Conservation (phyloP, 768 basidiomycete genomes). For the Macrolepiota dolichaula region DNA sequence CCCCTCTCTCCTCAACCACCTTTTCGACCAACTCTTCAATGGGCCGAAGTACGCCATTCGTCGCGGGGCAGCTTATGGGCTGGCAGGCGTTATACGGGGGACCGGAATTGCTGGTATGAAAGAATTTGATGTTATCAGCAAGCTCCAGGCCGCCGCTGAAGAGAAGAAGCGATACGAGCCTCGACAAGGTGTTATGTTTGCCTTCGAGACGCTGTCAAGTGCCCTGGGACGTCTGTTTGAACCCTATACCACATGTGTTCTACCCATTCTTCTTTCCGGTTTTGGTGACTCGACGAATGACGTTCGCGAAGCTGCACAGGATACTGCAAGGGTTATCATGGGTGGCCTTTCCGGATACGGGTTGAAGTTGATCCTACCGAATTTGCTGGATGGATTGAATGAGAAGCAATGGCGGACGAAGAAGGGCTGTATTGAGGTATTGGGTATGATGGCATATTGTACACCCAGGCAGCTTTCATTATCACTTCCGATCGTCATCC, state of each 20-base stretch:
- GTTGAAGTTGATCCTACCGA: slow-evolving; percentile 92
- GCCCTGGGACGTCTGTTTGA: slow-evolving; percentile 91
- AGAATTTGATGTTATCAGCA: slow-evolving; percentile 73
- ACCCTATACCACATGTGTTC: slow-evolving; percentile 81
- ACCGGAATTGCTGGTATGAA: slow-evolving; percentile 83
- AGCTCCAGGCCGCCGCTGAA: slow-evolving; percentile 72
- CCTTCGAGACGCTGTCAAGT: slow-evolving; percentile 85
- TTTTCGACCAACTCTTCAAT: slow-evolving; percentile 75
- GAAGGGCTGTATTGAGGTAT: slow-evolving; percentile 92
- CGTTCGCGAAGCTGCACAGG: slow-evolving; percentile 91
- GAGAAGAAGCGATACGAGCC: slow-evolving; percentile 88
- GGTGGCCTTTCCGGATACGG: slow-evolving; percentile 91
- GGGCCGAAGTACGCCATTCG: slow-evolving; percentile 86
- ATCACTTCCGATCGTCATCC: slow-evolving; percentile 94
- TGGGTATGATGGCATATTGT: slow-evolving; percentile 99
- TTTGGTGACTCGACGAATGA: slow-evolving; percentile 88
- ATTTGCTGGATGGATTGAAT: slow-evolving; percentile 84
- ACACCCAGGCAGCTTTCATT: slow-evolving; percentile 92
- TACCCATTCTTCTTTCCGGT: slow-evolving; percentile 76
- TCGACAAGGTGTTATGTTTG: slow-evolving; percentile 93
- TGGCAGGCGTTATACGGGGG: slow-evolving; percentile 93
- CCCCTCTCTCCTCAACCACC: slow-evolving; percentile 62
- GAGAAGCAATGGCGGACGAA: slow-evolving; percentile 99
- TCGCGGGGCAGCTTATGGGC: slow-evolving; percentile 96
- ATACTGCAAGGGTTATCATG: slow-evolving; percentile 94